Conservation (phyloP, 306 rosid genomes). For the Betula pendula region DNA sequence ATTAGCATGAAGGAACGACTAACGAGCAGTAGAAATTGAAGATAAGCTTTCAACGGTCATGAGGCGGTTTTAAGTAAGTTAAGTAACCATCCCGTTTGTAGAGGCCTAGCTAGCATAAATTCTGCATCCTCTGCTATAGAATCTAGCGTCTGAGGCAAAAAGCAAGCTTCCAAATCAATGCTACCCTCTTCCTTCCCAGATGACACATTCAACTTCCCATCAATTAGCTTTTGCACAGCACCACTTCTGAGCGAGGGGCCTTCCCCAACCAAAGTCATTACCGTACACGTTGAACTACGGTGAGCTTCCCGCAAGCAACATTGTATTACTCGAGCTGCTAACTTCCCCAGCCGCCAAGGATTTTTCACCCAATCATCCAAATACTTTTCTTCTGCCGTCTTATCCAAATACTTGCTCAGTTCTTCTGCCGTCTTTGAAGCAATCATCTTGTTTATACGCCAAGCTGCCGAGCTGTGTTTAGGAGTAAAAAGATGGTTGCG, state of each 20-base stretch:
- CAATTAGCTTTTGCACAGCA: neutral
- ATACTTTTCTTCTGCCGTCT: neutral
- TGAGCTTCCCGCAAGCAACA: neutral
- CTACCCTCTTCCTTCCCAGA: neutral
- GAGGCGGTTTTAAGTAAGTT: too few relatives aligned
- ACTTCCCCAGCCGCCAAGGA: neutral
- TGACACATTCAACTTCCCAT: neutral
- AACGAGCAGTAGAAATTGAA: too few relatives aligned
- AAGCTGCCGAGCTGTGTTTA: too few relatives aligned
- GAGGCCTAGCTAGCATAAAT: too few relatives aligned
- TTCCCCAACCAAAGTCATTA: constrained; percentile 10
- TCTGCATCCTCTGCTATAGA: neutral
- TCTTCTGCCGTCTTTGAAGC: neutral
- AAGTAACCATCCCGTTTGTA: too few relatives aligned
- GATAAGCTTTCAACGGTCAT: too few relatives aligned
- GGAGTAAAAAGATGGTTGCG: too few relatives aligned
- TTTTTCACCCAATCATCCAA: neutral
- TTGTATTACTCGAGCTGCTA: neutral
- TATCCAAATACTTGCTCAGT: neutral
- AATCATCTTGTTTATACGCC: neutral
- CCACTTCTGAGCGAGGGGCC: neutral
- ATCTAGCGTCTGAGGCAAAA: neutral
- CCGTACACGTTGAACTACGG: constrained; percentile 1
- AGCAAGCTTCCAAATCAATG: constrained; percentile 3
- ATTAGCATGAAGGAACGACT: too few relatives aligned